Percentiles rank a stretch among this genome's conserved stretches.
phyloP scores from a whole-genome alignment of 495 filamentous ascomycete species.

The Trichocladium uniseriatum region DNA sequence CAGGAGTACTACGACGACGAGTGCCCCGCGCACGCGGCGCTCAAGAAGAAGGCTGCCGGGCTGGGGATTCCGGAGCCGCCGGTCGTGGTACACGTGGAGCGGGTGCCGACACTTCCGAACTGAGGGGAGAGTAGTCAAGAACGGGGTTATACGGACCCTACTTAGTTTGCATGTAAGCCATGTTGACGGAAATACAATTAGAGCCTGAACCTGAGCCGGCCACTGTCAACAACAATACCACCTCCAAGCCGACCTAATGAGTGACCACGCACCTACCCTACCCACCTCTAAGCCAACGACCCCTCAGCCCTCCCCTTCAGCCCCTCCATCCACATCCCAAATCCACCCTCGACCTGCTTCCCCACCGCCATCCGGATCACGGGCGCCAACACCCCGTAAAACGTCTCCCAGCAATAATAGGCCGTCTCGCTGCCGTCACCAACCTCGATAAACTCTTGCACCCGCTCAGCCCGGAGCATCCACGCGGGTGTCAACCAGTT shows the following conservation, averaged over 20 bases:
- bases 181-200: too few species aligned
- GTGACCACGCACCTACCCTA: not conserved
- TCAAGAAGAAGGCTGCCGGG: conserved; percentile 41
- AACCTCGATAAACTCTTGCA: conserved; percentile 30
- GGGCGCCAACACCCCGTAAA: conserved; percentile 26
- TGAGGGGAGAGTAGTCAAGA: not conserved
- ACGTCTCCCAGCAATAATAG: conserved; percentile 35
- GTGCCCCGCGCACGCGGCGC: conserved; percentile 50
- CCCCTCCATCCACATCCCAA: conserved; percentile 25
- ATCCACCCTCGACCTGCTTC: conserved; percentile 20
- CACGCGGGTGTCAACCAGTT: conserved; percentile 13
- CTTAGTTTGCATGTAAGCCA: too few species aligned
- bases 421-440: conserved; percentile 8
- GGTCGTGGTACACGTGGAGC: conserved; percentile 43
- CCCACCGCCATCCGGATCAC: conserved; percentile 15
- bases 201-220: too few species aligned
- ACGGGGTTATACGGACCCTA: too few species aligned
- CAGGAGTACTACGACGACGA: conserved; percentile 61
- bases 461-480: conserved; percentile 28
- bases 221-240: too few species aligned
- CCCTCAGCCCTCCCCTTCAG: conserved; percentile 25
- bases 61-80: conserved; percentile 36
- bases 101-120: not conserved
- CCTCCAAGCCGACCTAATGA: too few species aligned
- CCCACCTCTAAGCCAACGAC: not conserved